A percentile compares a stretch with the other conserved stretches of the same genome.
These are phyloP conservation scores for Aspergillus homomorphus DNA, from an alignment of 495 filamentous ascomycete species.

Conservation along the genomic window DNA sequence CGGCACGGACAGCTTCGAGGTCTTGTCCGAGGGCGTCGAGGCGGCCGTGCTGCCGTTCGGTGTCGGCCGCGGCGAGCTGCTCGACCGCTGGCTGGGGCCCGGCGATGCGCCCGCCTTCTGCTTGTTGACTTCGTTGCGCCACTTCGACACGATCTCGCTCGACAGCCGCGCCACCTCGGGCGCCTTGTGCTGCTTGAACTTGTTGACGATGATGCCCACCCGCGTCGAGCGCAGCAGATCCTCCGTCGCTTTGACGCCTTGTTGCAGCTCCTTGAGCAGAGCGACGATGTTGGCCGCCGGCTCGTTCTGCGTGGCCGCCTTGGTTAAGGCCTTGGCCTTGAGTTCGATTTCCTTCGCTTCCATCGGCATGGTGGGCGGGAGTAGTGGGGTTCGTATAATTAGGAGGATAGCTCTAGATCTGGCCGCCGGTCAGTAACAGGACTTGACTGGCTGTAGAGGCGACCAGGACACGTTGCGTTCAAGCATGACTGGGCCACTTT, in stretches of 20 bases:
- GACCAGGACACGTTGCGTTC: not conserved
- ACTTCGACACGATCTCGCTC: conserved; percentile 78
- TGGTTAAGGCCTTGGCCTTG: conserved; percentile 69
- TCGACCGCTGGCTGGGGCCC: conserved; percentile 39
- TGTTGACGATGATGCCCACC: conserved; percentile 85
- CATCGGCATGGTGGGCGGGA: conserved; percentile 48
- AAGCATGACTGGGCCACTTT: not conserved
- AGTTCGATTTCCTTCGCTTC: conserved; percentile 75
- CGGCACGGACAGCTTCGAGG: conserved; percentile 64
- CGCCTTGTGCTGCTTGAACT: conserved; percentile 69
- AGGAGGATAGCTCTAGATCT: not conserved
- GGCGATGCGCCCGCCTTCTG: conserved; percentile 57
- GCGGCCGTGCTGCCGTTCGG: conserved; percentile 43
- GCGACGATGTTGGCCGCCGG: conserved; percentile 59
- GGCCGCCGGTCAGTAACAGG: not conserved
- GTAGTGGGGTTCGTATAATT: not conserved
- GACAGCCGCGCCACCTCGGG: conserved; percentile 73
- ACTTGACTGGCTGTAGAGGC: not conserved
- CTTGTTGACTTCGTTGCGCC: conserved; percentile 78
- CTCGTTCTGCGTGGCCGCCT: conserved; percentile 68
- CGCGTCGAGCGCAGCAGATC: conserved; percentile 81
- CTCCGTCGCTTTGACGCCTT: conserved; percentile 77
- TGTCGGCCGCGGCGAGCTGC: conserved; percentile 36
- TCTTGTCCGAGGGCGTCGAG: conserved; percentile 45
- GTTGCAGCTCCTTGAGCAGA: conserved; percentile 73